Evolutionary conservation across 441 rosid species (phyloP).

Genomic region (Kokia cookei): DNA sequence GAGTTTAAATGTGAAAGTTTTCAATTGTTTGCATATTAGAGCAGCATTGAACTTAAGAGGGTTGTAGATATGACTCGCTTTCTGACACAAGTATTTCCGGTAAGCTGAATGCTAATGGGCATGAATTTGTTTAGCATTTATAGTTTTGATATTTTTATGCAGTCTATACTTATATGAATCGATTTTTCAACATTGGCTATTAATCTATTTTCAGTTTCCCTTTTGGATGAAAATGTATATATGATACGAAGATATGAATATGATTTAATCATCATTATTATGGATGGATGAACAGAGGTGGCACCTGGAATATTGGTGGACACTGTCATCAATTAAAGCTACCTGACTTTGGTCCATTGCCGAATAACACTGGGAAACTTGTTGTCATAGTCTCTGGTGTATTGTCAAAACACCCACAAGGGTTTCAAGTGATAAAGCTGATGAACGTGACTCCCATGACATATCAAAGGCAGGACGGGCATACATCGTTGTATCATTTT

Average conservation of each 20-base stretch:
- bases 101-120: too few relatives aligned
- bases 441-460: conserved; percentile 51
- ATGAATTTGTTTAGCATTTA: too few relatives aligned
- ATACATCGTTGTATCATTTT: conserved; percentile 43
- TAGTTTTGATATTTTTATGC: too few relatives aligned
- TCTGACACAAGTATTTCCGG: background rate
- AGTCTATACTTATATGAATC: background rate
- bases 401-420: conserved; percentile 18
- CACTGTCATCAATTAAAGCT: conserved; percentile 51
- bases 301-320: conserved; percentile 58
- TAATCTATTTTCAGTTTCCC: background rate
- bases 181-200: too few relatives aligned
- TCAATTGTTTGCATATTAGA: background rate
- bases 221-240: background rate
- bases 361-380: conserved; percentile 20
- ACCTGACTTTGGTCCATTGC: conserved; percentile 37
- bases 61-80: background rate
- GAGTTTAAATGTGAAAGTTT: too few relatives aligned
- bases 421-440: conserved; percentile 18
- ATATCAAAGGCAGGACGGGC: conserved; percentile 47
- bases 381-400: conserved; percentile 24
- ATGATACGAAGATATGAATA: background rate
- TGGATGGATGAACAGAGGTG: conserved; percentile 38
- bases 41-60: background rate
- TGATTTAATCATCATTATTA: background rate